A percentile compares a stretch with the other conserved stretches of the same genome.
Conservation (phyloP, 768 basidiomycete genomes). For the Amanita rubescens region DNA sequence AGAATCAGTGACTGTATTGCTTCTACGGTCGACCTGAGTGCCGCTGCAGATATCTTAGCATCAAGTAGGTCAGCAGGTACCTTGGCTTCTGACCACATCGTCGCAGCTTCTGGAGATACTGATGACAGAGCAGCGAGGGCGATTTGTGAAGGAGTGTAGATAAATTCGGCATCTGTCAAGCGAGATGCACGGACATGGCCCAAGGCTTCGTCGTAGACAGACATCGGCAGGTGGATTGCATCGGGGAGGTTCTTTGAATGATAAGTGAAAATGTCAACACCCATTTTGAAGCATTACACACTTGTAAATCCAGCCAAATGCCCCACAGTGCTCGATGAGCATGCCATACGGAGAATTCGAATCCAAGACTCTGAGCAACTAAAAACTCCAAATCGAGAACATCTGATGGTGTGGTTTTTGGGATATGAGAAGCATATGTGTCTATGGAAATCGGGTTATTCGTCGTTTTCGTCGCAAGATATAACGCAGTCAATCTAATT, state of each 20-base stretch:
- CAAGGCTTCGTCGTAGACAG: slow-evolving; percentile 61
- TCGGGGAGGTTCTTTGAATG: slow-evolving; percentile 1
- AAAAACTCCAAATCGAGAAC: slow-evolving; percentile 94
- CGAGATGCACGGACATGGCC: slow-evolving; percentile 70
- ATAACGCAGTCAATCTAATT: slow-evolving; percentile 86
- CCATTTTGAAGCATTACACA: slow-evolving; percentile 21
- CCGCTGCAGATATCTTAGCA: slow-evolving; percentile 16
- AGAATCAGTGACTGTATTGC: slow-evolving; percentile 51
- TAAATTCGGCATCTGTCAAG: slow-evolving; percentile 84
- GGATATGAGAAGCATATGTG: slow-evolving; percentile 74
- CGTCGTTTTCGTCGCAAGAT: slow-evolving; percentile 96
- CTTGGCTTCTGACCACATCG: slow-evolving; percentile 51
- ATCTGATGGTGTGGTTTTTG: slow-evolving; percentile 71
- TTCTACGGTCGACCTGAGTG: slow-evolving; percentile 34
- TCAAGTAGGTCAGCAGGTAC: slow-evolving; percentile 14
- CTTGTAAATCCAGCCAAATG: slow-evolving; percentile 83
- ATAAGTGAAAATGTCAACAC: background rate
- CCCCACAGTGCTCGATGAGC: slow-evolving; percentile 86
- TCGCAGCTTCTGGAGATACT: slow-evolving; percentile 50
- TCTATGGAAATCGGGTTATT: slow-evolving; percentile 89
- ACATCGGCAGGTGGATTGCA: background rate
- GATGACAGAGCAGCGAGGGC: slow-evolving; percentile 74
- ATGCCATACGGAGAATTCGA: slow-evolving; percentile 94
- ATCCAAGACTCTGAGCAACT: slow-evolving; percentile 87
- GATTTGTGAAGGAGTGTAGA: slow-evolving; percentile 92